Conservation (phyloP, 176 grass and related monocot genomes). For the Oryza australiensis region DNA sequence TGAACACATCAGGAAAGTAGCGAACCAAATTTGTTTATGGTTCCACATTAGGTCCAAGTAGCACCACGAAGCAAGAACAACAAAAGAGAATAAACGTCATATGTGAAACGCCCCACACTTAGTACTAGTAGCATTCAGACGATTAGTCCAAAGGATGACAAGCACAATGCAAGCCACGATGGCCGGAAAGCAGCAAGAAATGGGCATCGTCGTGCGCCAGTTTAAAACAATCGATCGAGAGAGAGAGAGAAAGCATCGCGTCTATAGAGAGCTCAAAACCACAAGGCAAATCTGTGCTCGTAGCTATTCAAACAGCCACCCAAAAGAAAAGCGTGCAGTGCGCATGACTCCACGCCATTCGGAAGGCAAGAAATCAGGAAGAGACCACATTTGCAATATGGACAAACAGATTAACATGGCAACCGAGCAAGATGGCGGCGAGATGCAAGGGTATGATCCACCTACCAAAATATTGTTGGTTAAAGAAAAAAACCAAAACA, state of each 20-base stretch:
- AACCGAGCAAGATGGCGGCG: slow-evolving; percentile 14
- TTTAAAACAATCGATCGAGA: not conserved
- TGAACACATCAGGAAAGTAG: slow-evolving; percentile 18
- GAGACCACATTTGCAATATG: slow-evolving; percentile 14
- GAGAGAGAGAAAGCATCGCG: not conserved
- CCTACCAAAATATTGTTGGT: slow-evolving; percentile 24
- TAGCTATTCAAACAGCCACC: not conserved
- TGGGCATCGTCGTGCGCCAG: slow-evolving; percentile 8
- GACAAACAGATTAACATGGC: not conserved
- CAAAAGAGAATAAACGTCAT: not conserved
- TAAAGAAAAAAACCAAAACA: not conserved
- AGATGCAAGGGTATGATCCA: slow-evolving; percentile 55
- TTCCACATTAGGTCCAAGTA: not conserved
- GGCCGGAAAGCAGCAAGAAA: slow-evolving; percentile 14
- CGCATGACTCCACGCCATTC: not conserved
- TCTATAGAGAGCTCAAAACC: not conserved
- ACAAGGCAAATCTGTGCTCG: not conserved
- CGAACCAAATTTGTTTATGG: slow-evolving; percentile 18
- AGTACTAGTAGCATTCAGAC: not conserved
- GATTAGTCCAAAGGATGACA: not conserved
- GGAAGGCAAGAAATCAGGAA: slow-evolving; percentile 20
- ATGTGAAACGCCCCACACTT: slow-evolving; percentile 10
- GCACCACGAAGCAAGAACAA: not conserved
- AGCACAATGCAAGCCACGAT: slow-evolving; percentile 1
- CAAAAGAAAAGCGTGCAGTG: slow-evolving; percentile 18